Percentiles rank a stretch among this genome's conserved stretches.
phyloP scores from a whole-genome alignment of 163 green algal genomes.

The Scenedesmus sp. region DNA sequence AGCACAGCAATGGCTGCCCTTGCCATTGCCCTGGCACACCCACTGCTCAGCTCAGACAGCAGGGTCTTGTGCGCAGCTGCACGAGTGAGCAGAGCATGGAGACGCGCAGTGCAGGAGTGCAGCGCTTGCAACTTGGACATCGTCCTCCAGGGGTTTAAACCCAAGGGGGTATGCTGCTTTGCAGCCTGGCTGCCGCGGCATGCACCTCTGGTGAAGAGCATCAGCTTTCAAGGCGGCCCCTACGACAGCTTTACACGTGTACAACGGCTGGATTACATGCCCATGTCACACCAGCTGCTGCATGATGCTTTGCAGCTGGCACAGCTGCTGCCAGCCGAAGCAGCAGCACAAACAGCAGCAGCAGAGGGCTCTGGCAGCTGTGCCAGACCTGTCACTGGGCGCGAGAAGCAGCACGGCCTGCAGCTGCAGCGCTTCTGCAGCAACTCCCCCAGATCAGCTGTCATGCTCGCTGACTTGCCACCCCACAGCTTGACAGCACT shows the following conservation, averaged over 20 bases:
- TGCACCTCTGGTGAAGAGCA: not conserved
- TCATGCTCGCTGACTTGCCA: not conserved
- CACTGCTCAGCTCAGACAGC: not conserved
- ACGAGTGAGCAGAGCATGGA: not conserved
- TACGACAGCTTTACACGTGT: not conserved
- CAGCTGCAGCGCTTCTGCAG: not conserved
- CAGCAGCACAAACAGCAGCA: not conserved
- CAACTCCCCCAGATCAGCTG: not conserved
- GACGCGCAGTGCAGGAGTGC: not conserved
- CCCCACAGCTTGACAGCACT: not conserved
- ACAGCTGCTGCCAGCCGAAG: not conserved
- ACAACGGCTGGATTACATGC: not conserved
- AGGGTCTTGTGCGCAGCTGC: not conserved
- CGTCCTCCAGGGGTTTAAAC: not conserved
- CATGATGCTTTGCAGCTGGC: not conserved
- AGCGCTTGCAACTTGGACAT: not conserved
- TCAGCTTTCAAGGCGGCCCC: not conserved
- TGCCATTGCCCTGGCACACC: not conserved
- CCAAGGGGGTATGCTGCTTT: not conserved
- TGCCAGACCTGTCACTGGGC: not conserved
- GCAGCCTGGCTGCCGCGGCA: not conserved
- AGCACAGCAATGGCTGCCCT: not conserved
- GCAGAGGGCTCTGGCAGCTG: not conserved
- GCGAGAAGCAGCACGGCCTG: not conserved
- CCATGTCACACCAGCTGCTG: not conserved